A percentile compares a stretch with the other conserved stretches of the same genome.
phyloP scores from a whole-genome alignment of 1,284 basidiomycete genomes.

The Cryptococcus sp. region DNA sequence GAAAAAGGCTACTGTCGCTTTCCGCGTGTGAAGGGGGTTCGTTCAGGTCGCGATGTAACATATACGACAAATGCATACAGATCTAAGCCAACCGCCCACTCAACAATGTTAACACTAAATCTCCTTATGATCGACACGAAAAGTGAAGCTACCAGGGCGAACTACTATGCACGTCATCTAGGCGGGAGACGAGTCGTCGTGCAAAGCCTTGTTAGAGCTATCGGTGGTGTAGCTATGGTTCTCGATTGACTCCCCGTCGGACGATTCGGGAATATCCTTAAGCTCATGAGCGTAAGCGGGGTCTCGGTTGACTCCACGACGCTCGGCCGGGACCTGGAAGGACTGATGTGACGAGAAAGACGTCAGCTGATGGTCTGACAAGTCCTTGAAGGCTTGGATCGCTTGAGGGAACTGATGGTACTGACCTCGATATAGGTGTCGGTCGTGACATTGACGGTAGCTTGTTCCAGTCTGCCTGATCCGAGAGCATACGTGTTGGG shows the following conservation, averaged over 20 bases:
- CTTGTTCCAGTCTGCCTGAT: slow-evolving; percentile 15
- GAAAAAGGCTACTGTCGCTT: slow-evolving; percentile 40
- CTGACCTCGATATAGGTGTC: slow-evolving; percentile 33
- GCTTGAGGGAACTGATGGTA: background rate
- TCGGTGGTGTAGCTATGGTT: slow-evolving; percentile 8
- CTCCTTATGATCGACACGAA: too few species aligned
- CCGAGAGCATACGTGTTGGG: slow-evolving; percentile 18
- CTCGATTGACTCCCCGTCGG: slow-evolving; percentile 7
- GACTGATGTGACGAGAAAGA: background rate
- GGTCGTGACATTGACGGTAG: slow-evolving; percentile 33
- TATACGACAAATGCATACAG: too few species aligned
- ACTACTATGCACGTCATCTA: too few species aligned
- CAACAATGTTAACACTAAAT: too few species aligned
- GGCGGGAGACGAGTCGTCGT: slow-evolving; percentile 1
- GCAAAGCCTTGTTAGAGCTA: slow-evolving; percentile 9
- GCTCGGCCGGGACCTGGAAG: slow-evolving; percentile 4
- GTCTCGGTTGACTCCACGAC: slow-evolving; percentile 5
- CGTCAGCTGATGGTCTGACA: too few species aligned
- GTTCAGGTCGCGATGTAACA: too few species aligned
- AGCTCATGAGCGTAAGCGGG: background rate
- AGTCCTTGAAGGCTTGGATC: too few species aligned
- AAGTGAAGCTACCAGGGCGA: too few species aligned
- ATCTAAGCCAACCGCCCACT: too few species aligned
- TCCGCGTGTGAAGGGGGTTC: slow-evolving; percentile 42
- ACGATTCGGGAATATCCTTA: slow-evolving; percentile 2